Percentiles rank a stretch among this genome's conserved stretches.
Evolutionary conservation across 2,329 filamentous ascomycete genomes (phyloP).

Genomic region (Fusarium scirpi): DNA sequence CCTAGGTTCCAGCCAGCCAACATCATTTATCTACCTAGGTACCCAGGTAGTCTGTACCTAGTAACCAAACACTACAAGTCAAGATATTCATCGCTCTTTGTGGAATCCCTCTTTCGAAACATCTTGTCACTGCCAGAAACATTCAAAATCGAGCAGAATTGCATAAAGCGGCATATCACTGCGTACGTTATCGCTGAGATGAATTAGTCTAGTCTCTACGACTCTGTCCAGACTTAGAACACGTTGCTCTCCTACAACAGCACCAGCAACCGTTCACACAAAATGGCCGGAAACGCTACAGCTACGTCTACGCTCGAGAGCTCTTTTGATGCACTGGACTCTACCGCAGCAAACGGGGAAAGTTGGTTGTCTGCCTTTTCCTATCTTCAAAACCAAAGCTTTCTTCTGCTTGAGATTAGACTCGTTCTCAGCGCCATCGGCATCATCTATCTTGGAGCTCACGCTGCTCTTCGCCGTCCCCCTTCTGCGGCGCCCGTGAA

Average conservation of each 20-base stretch:
- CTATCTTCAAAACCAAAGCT: constrained; percentile 53
- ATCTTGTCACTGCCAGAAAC: not conserved
- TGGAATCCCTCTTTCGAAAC: not conserved
- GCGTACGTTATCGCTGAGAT: constrained; percentile 3
- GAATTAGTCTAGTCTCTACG: not conserved
- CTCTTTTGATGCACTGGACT: constrained; percentile 48
- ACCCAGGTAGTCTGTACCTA: no score
- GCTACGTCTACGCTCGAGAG: constrained; percentile 20
- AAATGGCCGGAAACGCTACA: constrained; percentile 46
- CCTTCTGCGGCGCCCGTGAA: constrained; percentile 77
- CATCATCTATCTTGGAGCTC: constrained; percentile 86
- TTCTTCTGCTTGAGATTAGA: constrained; percentile 60
- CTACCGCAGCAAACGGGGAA: constrained; percentile 44
- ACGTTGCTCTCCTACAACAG: constrained; percentile 34
- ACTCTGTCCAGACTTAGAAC: constrained; percentile 28
- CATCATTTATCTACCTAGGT: constrained; percentile 9
- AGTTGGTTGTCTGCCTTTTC: constrained; percentile 45
- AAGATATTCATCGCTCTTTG: not conserved
- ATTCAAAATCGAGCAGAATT: no score
- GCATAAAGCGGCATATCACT: not conserved
- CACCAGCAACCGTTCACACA: constrained; percentile 3
- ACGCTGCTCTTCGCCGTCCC: constrained; percentile 86
- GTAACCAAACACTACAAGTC: not conserved
- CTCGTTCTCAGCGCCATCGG: constrained; percentile 76
- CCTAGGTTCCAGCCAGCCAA: not conserved